Conservation (phyloP, 805 yeast genomes). For the Candida bentonensis region DNA sequence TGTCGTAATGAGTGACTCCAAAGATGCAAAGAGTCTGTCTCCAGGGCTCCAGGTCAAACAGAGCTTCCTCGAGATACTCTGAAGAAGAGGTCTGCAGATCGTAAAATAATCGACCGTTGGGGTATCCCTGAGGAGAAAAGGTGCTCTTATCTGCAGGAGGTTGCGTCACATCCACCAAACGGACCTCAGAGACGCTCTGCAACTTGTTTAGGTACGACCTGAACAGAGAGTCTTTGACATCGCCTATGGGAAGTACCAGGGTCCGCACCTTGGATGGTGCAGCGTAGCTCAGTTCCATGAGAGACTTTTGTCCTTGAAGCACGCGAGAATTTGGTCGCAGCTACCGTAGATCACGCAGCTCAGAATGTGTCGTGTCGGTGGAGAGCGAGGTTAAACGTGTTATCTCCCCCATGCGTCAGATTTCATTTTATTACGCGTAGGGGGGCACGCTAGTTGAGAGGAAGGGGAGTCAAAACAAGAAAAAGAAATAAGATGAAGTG, state of each 20-base stretch:
- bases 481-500: no score
- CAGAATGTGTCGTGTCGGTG: no score
- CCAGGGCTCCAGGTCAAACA: slow-evolving; percentile 84
- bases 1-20: slow-evolving; percentile 27
- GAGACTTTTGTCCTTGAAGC: no score
- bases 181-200: slow-evolving; percentile 40
- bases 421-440: no score
- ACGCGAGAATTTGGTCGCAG: no score
- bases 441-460: no score
- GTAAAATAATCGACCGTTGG: slow-evolving; percentile 58
- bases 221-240: slow-evolving; percentile 30
- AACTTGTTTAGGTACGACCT: slow-evolving; percentile 30
- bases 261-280: slow-evolving; percentile 55
- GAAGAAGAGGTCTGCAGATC: slow-evolving; percentile 34
- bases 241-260: slow-evolving; percentile 54
- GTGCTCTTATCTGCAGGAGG: slow-evolving; percentile 20
- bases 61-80: slow-evolving; percentile 45
- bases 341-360: no score
- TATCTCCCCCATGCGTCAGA: no score
- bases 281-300: slow-evolving; percentile 26
- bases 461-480: background rate
- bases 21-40: slow-evolving; percentile 49
- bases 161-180: slow-evolving; percentile 66
- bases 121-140: slow-evolving; percentile 78
- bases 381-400: no score